phyloP scores from a whole-genome alignment of 2,329 filamentous ascomycete species.

The Didymella keratinophila region DNA sequence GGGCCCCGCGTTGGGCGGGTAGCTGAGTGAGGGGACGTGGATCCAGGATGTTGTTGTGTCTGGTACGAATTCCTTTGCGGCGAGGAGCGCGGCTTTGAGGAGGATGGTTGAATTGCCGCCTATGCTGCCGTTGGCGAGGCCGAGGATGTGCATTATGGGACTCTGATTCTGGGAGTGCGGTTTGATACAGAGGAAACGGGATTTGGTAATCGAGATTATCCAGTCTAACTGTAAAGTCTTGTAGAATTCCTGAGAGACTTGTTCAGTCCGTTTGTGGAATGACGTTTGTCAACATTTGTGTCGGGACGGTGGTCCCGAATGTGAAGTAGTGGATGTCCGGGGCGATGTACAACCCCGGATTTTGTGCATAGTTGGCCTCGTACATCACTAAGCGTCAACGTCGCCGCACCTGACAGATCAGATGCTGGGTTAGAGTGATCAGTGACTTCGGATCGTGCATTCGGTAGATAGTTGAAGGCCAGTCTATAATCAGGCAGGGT shows the following conservation, averaged over 20 bases:
- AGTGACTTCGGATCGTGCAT: neutral
- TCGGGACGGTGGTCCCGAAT: neutral
- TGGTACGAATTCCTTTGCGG: slow-evolving; percentile 1
- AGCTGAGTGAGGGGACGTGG: slow-evolving; percentile 17
- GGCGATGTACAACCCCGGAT: neutral
- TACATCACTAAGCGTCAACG: neutral
- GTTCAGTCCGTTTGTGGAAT: neutral
- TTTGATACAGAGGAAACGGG: neutral
- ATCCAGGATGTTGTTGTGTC: slow-evolving; percentile 20
- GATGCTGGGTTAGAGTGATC: neutral
- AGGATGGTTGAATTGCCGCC: slow-evolving; percentile 22
- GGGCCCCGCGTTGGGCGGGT: slow-evolving; percentile 18
- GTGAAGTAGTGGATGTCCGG: neutral
- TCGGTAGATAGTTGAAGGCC: neutral
- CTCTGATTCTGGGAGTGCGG: neutral
- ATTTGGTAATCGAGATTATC: neutral
- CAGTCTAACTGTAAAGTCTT: neutral
- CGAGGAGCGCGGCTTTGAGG: slow-evolving; percentile 18
- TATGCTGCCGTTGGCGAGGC: slow-evolving; percentile 20
- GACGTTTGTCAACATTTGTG: neutral
- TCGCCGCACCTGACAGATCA: neutral
- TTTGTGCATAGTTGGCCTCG: neutral
- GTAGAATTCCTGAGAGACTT: neutral
- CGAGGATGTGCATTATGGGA: slow-evolving; percentile 22
- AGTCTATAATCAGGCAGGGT: neutral